Percentiles rank a stretch among this genome's conserved stretches.
Evolutionary conservation across 2,329 filamentous ascomycete genomes (phyloP).

Genomic region (Ophiostoma ips): DNA sequence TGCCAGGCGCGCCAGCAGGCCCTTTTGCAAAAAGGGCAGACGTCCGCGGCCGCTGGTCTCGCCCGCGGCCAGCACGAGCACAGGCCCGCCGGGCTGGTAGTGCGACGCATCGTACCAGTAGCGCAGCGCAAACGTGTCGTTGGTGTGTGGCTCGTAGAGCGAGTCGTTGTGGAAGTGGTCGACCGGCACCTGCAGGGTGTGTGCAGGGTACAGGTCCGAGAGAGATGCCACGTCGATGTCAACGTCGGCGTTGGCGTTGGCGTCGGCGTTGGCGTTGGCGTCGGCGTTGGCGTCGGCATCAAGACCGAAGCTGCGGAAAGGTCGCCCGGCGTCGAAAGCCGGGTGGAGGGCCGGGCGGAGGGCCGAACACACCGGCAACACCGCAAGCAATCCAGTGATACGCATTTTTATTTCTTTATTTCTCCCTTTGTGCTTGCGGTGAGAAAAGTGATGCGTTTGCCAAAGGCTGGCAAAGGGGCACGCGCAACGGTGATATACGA

Average conservation of each 20-base stretch:
- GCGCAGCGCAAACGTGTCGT: conserved; percentile 53
- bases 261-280: too few relatives aligned
- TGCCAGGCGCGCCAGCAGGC: conserved; percentile 57
- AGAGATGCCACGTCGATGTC: neutral
- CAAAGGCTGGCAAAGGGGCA: too few relatives aligned
- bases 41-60: conserved; percentile 52
- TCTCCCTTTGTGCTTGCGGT: neutral
- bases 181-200: conserved; percentile 38
- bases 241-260: neutral
- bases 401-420: neutral
- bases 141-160: conserved; percentile 61
- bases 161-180: conserved; percentile 78
- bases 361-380: neutral
- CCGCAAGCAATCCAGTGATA: neutral
- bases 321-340: too few relatives aligned
- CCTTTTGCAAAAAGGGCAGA: conserved; percentile 61
- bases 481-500: neutral
- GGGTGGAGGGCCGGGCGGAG: neutral
- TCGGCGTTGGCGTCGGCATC: neutral
- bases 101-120: conserved; percentile 74
- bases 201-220: conserved; percentile 21
- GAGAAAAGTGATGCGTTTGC: neutral
- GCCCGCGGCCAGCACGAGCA: conserved; percentile 62
- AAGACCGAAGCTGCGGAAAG: too few relatives aligned
- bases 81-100: conserved; percentile 65